Evolutionary conservation across 257 asterid species (phyloP), one percentile per base, ranked within the genome.

Genomic region (Marsdenia floribunda): DNA sequence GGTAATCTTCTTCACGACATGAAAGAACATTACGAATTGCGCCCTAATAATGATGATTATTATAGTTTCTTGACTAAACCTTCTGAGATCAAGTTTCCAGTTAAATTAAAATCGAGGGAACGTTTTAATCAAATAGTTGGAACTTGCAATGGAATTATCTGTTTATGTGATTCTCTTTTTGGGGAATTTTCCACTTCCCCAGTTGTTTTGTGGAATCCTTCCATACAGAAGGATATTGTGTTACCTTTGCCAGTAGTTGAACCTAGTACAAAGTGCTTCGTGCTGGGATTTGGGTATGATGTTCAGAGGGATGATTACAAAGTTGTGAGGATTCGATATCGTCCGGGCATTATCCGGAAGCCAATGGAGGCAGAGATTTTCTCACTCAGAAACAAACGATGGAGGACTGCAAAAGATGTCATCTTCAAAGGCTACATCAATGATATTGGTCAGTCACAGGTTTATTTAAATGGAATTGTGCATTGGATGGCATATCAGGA

Each of bases 381-480:
- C 22, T 55, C 61, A 2, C 61, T 55, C 13, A 55, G 12, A 21
- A 55, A 5, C 61, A 21, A 55, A n/a, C 29, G 29, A 6, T 55
- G 61, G 61, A 55, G 22, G 61, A 21, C 61, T 21, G 61, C 26
- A 7, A n/a, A 7, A 55, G 29, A 55, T 55, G 29, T 55, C 19
- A 24, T 9, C 29, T 24, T 55, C 61, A n/a, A 6, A 55, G 61
- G 61, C 10, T 55, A 55, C 29, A 21, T 55, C 61, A 55, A 55
- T 21, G 61, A 55, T 55, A 55, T 55, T 55, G 61, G 61, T 55
- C 61, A 55, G 26, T 55, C 61, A 21, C 61, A 55, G 61, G 61
- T 55, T 55, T 55, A 21, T 55, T 21, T 55, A 10, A 55, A 55
- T n/a, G 61, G 61, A 24, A 55, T 55, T 55, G 61, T 55, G 29